Conservation (phyloP, 495 filamentous ascomycete species). For the Aspergillus sclerotiicarbonarius region DNA sequence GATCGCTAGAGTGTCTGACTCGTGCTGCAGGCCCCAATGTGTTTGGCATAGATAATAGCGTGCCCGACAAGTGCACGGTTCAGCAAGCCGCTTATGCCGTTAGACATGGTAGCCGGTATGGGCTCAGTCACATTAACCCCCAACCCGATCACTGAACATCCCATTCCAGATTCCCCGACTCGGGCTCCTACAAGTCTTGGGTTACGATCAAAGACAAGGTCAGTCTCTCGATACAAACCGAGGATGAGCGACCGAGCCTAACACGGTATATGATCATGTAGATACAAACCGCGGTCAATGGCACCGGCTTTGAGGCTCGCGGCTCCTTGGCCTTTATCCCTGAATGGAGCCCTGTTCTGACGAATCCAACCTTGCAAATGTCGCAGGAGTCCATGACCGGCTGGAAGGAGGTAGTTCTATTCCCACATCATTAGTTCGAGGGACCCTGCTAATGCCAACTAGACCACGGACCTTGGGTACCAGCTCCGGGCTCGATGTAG, state of each 20-base stretch:
- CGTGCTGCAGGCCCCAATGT: constrained; percentile 46
- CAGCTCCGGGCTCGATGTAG: constrained; percentile 11
- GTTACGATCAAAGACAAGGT: constrained; percentile 44
- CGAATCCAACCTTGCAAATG: constrained; percentile 47
- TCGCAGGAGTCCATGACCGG: constrained; percentile 52
- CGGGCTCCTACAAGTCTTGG: constrained; percentile 54
- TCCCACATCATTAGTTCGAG: constrained; percentile 5
- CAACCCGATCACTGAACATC: neutral
- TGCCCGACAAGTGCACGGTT: constrained; percentile 52
- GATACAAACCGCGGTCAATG: constrained; percentile 47
- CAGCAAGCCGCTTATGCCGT: constrained; percentile 53
- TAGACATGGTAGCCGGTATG: constrained; percentile 55
- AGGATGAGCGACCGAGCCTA: neutral
- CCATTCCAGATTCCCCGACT: constrained; percentile 35
- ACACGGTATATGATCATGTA: neutral
- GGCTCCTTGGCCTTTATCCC: constrained; percentile 47
- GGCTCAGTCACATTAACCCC: neutral
- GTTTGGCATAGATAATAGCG: constrained; percentile 44
- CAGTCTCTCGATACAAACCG: neutral
- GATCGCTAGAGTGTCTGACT: too few species aligned
- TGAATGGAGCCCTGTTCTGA: constrained; percentile 52
- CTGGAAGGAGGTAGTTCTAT: constrained; percentile 42
- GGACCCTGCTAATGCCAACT: constrained; percentile 29
- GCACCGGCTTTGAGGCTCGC: constrained; percentile 39
- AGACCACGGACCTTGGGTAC: constrained; percentile 20